A percentile compares a stretch with the other conserved stretches of the same genome.
These are phyloP conservation scores for Plantago coronopus DNA, from an alignment of 305 asterid species.

Conservation along the genomic window DNA sequence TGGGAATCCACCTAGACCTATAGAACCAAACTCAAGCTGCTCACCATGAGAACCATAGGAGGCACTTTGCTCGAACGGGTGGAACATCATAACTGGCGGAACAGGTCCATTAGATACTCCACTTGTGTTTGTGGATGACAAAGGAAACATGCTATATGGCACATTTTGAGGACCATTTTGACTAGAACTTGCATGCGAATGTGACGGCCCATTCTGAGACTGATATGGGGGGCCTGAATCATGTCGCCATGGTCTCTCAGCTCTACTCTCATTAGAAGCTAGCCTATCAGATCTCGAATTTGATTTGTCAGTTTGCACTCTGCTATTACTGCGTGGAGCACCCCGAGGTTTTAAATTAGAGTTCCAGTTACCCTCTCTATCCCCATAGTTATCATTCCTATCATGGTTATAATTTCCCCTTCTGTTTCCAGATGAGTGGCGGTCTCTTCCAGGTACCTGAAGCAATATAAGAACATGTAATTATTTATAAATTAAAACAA, in stretches of 20 bases:
- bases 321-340: constrained; percentile 53
- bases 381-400: constrained; percentile 58
- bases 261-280: constrained; percentile 53
- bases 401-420: constrained; percentile 77
- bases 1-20: constrained; percentile 66
- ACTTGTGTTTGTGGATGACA: constrained; percentile 44
- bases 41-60: constrained; percentile 54
- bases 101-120: constrained; percentile 70
- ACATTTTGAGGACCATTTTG: constrained; percentile 59
- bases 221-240: constrained; percentile 55
- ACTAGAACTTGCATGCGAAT: constrained; percentile 48
- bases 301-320: constrained; percentile 64
- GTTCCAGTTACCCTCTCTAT: constrained; percentile 77
- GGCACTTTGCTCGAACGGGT: constrained; percentile 68
- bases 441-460: constrained; percentile 66
- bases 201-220: constrained; percentile 65
- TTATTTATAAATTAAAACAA: not conserved
- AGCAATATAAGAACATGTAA: constrained; percentile 27
- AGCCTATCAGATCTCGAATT: constrained; percentile 56
- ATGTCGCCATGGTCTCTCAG: constrained; percentile 63
- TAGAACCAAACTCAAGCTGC: constrained; percentile 87
- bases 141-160: constrained; percentile 59
- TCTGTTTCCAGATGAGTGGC: constrained; percentile 63
- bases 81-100: constrained; percentile 77
- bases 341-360: constrained; percentile 61